These are phyloP conservation scores for Aspergillaceae sp. DNA, from an alignment of 2,329 filamentous ascomycete species.

Conservation along the genomic window DNA sequence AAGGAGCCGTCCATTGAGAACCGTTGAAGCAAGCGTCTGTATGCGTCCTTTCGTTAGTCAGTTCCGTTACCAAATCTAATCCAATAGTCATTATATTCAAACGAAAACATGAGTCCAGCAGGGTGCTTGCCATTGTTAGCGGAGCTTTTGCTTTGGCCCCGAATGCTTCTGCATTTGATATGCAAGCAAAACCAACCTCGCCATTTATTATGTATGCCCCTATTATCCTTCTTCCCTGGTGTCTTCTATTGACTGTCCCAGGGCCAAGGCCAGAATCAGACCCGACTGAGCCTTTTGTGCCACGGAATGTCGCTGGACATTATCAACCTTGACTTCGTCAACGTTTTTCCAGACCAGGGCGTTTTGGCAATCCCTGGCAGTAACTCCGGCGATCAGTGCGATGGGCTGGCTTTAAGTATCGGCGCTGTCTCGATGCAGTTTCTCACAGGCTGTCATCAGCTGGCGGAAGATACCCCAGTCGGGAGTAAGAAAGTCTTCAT, in stretches of 20 bases:
- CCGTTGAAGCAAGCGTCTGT: constrained; percentile 31
- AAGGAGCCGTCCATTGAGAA: too few species aligned
- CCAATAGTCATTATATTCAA: constrained; percentile 21
- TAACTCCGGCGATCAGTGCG: constrained; percentile 52
- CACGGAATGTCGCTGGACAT: constrained; percentile 45
- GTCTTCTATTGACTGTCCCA: constrained; percentile 10
- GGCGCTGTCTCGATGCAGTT: constrained; percentile 34
- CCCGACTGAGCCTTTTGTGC: constrained; percentile 44
- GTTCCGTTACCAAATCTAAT: constrained; percentile 10
- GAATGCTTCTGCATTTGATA: constrained; percentile 34
- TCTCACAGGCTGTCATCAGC: constrained; percentile 35
- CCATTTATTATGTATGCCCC: constrained; percentile 44
- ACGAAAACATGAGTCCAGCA: constrained; percentile 30
- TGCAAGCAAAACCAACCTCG: constrained; percentile 40
- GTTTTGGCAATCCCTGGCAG: constrained; percentile 41
- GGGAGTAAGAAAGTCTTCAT: constrained; percentile 41
- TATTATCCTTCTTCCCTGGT: background rate
- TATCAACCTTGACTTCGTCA: constrained; percentile 50
- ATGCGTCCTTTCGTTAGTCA: constrained; percentile 48
- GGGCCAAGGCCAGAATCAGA: constrained; percentile 46
- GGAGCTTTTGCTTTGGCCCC: constrained; percentile 24
- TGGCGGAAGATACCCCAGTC: constrained; percentile 34
- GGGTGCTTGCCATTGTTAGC: constrained; percentile 23
- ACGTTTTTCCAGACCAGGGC: constrained; percentile 42
- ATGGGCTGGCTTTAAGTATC: constrained; percentile 30